phyloP scores from a whole-genome alignment of 805 yeast genomes.

The Wilhelminamyces savonicus region DNA sequence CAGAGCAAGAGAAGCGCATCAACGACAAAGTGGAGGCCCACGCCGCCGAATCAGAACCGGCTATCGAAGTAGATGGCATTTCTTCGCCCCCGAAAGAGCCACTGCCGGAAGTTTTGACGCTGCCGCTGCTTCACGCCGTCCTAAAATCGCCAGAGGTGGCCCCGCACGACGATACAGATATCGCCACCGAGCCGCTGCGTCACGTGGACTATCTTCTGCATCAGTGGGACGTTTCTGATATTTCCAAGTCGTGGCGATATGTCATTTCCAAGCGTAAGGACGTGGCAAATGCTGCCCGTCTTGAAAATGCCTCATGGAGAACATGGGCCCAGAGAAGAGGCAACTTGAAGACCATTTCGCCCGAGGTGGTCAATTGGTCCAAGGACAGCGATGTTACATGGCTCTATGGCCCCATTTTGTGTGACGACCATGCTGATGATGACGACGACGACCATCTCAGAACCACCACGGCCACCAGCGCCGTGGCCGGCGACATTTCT shows the following conservation, averaged over 20 bases:
- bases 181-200: constrained; percentile 72
- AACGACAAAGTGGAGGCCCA: constrained; percentile 2
- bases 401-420: constrained; percentile 87
- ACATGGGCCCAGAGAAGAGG: constrained; percentile 85
- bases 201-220: constrained; percentile 96
- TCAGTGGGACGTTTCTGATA: constrained; percentile 92
- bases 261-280: constrained; percentile 77
- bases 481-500: constrained; percentile 41
- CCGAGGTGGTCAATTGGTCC: constrained; percentile 91
- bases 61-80: too few species aligned
- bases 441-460: constrained; percentile 13
- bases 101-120: constrained; percentile 1
- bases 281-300: constrained; percentile 53
- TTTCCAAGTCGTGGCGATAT: constrained; percentile 93
- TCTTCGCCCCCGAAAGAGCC: constrained; percentile 1
- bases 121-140: constrained; percentile 4
- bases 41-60: too few species aligned
- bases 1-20: constrained; percentile 3
- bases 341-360: constrained; percentile 70
- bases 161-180: constrained; percentile 82
- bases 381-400: constrained; percentile 97
- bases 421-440: constrained; percentile 29
- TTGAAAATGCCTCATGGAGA: constrained; percentile 74
- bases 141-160: constrained; percentile 27
- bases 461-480: constrained; percentile 31